These are phyloP conservation scores for Aspergillus bombycis DNA, from an alignment of 2,329 filamentous ascomycete genomes.

Conservation along the genomic window DNA sequence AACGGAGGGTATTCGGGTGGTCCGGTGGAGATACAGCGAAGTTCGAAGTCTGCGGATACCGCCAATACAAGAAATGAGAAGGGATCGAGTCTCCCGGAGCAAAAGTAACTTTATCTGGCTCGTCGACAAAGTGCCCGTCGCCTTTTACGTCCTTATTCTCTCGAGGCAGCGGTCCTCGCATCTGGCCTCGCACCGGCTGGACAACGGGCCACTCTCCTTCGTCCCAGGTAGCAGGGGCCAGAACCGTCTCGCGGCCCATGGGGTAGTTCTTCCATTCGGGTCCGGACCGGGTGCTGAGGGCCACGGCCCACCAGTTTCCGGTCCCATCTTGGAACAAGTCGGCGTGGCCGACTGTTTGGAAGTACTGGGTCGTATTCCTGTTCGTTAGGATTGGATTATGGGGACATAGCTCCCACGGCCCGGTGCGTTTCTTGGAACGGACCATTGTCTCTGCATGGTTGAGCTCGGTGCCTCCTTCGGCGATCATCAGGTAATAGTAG, in stretches of 20 bases:
- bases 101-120: conserved; percentile 3
- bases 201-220: conserved; percentile 50
- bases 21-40: not conserved
- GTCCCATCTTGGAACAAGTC: conserved; percentile 57
- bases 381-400: conserved; percentile 46
- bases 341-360: conserved; percentile 59
- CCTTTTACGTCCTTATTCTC: not conserved
- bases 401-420: conserved; percentile 44
- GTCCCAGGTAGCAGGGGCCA: conserved; percentile 53
- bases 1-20: not conserved
- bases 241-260: conserved; percentile 58
- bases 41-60: not conserved
- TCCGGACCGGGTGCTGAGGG: conserved; percentile 46
- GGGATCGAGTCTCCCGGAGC: not conserved
- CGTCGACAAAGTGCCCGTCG: not conserved
- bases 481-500: conserved; percentile 31
- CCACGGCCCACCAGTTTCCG: conserved; percentile 58
- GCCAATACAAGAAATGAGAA: conserved; percentile 5
- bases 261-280: conserved; percentile 45
- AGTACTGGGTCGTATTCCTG: conserved; percentile 39
- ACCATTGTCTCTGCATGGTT: conserved; percentile 29
- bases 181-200: conserved; percentile 6
- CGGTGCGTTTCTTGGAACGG: conserved; percentile 30
- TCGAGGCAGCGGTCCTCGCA: not conserved
- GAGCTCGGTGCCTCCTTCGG: conserved; percentile 24